Evolutionary conservation across 495 filamentous ascomycete genomes (phyloP).

Genomic region (Podospora pseudopauciseta): DNA sequence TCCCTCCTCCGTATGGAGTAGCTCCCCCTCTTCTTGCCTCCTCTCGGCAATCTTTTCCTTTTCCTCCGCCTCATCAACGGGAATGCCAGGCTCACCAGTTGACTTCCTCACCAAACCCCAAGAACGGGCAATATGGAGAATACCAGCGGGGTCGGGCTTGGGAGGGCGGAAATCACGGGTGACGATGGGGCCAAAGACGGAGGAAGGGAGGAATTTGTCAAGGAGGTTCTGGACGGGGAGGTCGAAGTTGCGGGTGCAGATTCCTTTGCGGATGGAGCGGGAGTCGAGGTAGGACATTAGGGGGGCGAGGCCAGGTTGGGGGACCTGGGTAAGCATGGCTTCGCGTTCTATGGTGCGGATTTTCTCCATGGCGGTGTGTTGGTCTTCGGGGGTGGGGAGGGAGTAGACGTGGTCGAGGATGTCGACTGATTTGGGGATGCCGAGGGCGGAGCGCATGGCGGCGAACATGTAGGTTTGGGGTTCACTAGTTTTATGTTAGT

Average conservation of each 20-base stretch:
- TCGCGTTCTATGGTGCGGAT: conserved; percentile 75
- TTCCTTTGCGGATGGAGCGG: conserved; percentile 63
- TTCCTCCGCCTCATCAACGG: conserved; percentile 20
- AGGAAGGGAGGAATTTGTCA: conserved; percentile 61
- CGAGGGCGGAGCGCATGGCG: conserved; percentile 67
- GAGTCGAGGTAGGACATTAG: conserved; percentile 79
- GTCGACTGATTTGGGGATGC: conserved; percentile 66
- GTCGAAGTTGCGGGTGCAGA: conserved; percentile 96
- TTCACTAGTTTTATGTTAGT: conserved; percentile 46
- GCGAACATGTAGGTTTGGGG: conserved; percentile 95
- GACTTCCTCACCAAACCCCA: conserved; percentile 62
- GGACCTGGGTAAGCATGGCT: conserved; percentile 72
- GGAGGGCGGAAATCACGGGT: conserved; percentile 80
- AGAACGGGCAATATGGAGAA: conserved; percentile 71
- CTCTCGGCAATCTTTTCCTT: conserved; percentile 17
- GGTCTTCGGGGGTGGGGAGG: conserved; percentile 58
- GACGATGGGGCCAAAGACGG: conserved; percentile 74
- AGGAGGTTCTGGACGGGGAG: conserved; percentile 63
- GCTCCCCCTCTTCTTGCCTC: conserved; percentile 15
- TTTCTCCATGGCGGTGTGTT: conserved; percentile 60
- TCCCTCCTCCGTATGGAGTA: conserved; percentile 17
- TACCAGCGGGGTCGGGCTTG: conserved; percentile 85
- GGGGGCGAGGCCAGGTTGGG: conserved; percentile 69
- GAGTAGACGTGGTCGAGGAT: conserved; percentile 84
- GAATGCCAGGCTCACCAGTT: conserved; percentile 29